phyloP scores from a whole-genome alignment of 805 yeast species.

The Saccharomyces kudriavzevii region DNA sequence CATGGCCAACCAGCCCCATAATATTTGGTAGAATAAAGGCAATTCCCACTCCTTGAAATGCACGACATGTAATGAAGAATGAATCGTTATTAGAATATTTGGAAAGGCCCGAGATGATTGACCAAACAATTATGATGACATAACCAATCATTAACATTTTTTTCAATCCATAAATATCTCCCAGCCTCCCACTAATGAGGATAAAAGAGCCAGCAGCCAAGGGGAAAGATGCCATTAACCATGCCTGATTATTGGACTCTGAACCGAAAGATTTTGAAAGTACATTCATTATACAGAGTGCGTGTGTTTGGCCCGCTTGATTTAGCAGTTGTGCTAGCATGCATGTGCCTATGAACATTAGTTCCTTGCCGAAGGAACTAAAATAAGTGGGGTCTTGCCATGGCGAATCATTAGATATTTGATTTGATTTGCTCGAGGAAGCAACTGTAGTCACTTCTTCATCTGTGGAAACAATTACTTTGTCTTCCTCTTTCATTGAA shows the following conservation, averaged over 20 bases:
- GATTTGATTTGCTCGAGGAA: neutral
- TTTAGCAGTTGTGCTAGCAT: conserved; percentile 34
- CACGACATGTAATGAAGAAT: conserved; percentile 47
- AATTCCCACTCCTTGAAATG: conserved; percentile 54
- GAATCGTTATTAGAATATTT: conserved; percentile 40
- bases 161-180: conserved; percentile 64
- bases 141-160: conserved; percentile 48
- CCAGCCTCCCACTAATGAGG: conserved; percentile 57
- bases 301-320: conserved; percentile 36
- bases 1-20: conserved; percentile 45
- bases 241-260: conserved; percentile 34
- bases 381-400: conserved; percentile 21
- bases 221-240: conserved; percentile 70
- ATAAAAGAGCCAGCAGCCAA: conserved; percentile 68
- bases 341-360: conserved; percentile 21
- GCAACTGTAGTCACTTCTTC: neutral
- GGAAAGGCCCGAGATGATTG: conserved; percentile 53
- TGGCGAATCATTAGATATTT: neutral
- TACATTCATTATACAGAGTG: conserved; percentile 31
- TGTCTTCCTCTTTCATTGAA: conserved; percentile 5
- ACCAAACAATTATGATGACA: conserved; percentile 48
- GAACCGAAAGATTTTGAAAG: conserved; percentile 30
- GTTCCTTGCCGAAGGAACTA: conserved; percentile 17
- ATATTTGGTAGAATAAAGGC: conserved; percentile 53
- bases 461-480: neutral